Evolutionary conservation across 1,284 basidiomycete species (phyloP).

Genomic region (Moniliophthora roreri): DNA sequence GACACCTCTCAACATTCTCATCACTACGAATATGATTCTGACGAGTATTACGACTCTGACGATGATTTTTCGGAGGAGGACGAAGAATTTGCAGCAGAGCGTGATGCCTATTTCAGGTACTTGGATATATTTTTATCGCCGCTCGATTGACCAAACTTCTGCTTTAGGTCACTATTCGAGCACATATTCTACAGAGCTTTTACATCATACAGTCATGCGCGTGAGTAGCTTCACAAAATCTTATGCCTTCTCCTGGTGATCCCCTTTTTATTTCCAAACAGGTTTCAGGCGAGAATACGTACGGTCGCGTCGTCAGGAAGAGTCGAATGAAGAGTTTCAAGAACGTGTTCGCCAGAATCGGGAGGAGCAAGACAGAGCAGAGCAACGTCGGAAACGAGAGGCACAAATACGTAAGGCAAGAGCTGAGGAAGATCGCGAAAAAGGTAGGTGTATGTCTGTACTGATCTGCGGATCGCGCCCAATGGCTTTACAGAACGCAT

Average conservation of each 20-base stretch:
- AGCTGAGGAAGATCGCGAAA: constrained; percentile 48
- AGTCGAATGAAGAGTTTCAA: constrained; percentile 49
- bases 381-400: constrained; percentile 48
- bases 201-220: constrained; percentile 24
- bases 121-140: neutral
- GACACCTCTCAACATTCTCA: constrained; percentile 30
- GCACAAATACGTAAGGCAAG: constrained; percentile 44
- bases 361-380: constrained; percentile 54
- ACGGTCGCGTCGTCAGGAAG: constrained; percentile 17
- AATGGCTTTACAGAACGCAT: constrained; percentile 35
- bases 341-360: constrained; percentile 47
- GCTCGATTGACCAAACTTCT: constrained; percentile 4
- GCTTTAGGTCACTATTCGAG: constrained; percentile 46
- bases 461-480: constrained; percentile 7
- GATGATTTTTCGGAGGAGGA: constrained; percentile 31
- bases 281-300: constrained; percentile 17
- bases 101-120: neutral
- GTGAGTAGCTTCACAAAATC: constrained; percentile 25
- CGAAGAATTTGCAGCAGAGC: constrained; percentile 23
- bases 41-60: constrained; percentile 33
- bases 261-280: constrained; percentile 8
- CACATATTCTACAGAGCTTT: constrained; percentile 41
- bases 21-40: constrained; percentile 22
- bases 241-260: constrained; percentile 16
- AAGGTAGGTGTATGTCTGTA: constrained; percentile 37